Base-by-base conservation (phyloP, 2,329 filamentous ascomycete species). In the Aspergillus sp. region DNA sequence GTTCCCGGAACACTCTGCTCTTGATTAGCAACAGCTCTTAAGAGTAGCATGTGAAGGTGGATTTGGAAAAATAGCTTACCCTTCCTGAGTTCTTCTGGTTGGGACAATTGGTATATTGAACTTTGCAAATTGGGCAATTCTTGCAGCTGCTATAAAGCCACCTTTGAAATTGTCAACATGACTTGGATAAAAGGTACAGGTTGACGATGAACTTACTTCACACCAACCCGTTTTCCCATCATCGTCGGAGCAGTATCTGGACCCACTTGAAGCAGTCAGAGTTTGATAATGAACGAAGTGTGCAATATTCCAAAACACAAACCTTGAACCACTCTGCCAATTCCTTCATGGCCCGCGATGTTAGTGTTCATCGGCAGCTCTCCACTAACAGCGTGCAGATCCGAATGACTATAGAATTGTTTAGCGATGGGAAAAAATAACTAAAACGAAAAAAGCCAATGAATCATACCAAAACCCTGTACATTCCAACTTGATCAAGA, bases 281-380 rank as follows among this genome's bases (percentile, higher is more conserved):
- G 5, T 6, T 19, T 19, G 19, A 19, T 19, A 4, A 19, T 19
- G 19, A 19, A 19, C 19, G 19, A 19, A 19, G 4, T 19, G 19
- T 19, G 19, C 19, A 19, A 4, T 19, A 19, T 19, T 19, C 19
- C 19, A 19, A 38, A n/a, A 2, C 11, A 13, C 26, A 28, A 13
- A 38, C 36, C 36, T 38, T 39, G 12, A 2, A 68, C 61, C 4
- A 69, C 62, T 4, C 50, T 49, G 0, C 67, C 67, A 5, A 70
- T 58, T n/a, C 65, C 67, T 40, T 69, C 67, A 42, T 69, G 66
- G 1, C 67, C 67, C 0, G 65, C 64, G 0, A 69, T 58, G 40
- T 66, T 53, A 6, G 64, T 68, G 47, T 38, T 49, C 65, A 68
- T 40, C 46, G 56, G 33, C 56, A 64, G 43, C 48, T 61, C 49